These are phyloP conservation scores for Iris macrosiphon DNA, from an alignment of 106 monocot species.

Conservation along the genomic window DNA sequence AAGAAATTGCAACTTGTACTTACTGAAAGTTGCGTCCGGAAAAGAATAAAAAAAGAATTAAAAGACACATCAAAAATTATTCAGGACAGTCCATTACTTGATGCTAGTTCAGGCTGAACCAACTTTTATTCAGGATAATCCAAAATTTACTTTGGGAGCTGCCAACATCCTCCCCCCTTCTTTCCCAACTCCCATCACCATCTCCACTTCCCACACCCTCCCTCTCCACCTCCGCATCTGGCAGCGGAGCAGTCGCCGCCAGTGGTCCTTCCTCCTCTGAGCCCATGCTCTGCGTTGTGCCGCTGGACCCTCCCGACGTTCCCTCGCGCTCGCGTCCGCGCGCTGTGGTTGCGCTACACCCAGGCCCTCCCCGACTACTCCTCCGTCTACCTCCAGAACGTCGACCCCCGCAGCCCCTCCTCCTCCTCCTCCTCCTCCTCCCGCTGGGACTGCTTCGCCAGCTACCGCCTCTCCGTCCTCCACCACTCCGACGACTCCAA, in stretches of 20 bases:
- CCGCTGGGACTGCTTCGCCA: slow-evolving; percentile 88
- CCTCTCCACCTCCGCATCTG: background rate
- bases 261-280: background rate
- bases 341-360: slow-evolving; percentile 84
- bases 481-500: slow-evolving; percentile 50
- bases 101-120: no score
- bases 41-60: no score
- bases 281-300: slow-evolving; percentile 46
- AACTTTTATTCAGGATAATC: no score
- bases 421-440: slow-evolving; percentile 31
- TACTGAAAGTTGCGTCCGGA: no score
- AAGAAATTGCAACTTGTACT: no score
- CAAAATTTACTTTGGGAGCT: no score
- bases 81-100: no score
- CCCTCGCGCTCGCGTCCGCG: slow-evolving; percentile 51
- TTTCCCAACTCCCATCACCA: background rate
- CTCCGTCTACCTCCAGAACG: slow-evolving; percentile 88
- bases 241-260: background rate
- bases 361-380: slow-evolving; percentile 84
- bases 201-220: background rate
- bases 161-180: background rate
- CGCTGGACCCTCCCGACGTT: slow-evolving; percentile 65
- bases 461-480: slow-evolving; percentile 64
- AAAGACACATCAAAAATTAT: no score
- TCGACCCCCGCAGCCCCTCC: slow-evolving; percentile 63